Conservation (phyloP, 108 stramenopile genomes). For the Nitzschia sp. region DNA sequence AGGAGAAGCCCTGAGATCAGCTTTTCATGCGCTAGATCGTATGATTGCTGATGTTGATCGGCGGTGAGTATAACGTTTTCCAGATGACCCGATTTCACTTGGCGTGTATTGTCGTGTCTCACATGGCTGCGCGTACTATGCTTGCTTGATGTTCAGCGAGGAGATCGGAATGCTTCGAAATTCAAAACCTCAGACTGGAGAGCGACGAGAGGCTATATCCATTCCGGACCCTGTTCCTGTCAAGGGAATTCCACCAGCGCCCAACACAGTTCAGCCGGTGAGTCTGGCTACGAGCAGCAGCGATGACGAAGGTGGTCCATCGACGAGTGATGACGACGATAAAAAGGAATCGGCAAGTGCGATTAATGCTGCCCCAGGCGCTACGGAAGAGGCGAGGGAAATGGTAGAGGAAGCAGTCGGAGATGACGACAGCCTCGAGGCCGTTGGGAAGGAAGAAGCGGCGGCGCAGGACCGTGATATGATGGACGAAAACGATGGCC, state of each 20-base stretch:
- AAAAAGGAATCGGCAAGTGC: no score
- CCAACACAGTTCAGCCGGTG: neutral
- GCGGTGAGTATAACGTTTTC: conserved; percentile 35
- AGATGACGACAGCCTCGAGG: conserved; percentile 48
- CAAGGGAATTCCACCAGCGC: neutral
- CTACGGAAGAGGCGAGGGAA: neutral
- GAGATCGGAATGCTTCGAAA: conserved; percentile 40
- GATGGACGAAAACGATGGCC: conserved; percentile 26
- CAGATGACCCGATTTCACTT: neutral
- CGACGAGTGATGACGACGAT: neutral
- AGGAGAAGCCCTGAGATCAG: conserved; percentile 57
- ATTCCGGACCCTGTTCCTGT: conserved; percentile 17
- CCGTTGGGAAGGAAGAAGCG: conserved; percentile 52
- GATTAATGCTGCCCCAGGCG: neutral
- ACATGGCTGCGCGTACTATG: neutral
- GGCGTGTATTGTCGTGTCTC: neutral
- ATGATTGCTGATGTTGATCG: conserved; percentile 68
- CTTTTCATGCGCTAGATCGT: conserved; percentile 85
- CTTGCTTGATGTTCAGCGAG: conserved; percentile 28
- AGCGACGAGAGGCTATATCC: conserved; percentile 25
- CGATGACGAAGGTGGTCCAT: neutral
- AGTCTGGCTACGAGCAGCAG: neutral
- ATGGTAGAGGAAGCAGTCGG: neutral
- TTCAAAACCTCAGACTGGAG: conserved; percentile 36
- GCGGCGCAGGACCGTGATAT: conserved; percentile 36